Evolutionary conservation across 371 early-diverging fungal genomes (phyloP).

Genomic region (Mucor sp.): DNA sequence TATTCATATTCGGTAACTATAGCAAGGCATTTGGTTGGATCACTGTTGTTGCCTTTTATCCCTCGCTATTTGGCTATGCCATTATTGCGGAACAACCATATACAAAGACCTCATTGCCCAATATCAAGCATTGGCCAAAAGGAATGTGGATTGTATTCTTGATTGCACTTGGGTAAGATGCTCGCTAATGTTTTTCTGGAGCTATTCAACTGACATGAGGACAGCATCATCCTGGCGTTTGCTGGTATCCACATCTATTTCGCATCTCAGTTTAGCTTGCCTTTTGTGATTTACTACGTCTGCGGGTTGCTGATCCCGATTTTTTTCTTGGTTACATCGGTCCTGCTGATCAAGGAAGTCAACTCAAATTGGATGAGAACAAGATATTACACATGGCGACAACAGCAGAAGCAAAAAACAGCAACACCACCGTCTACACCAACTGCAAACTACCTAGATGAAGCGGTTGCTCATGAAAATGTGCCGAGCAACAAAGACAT

Average conservation of each 20-base stretch:
- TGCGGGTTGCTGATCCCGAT: conserved; percentile 59
- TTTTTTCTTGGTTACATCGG: conserved; percentile 42
- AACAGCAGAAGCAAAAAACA: not conserved
- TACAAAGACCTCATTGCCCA: conserved; percentile 70
- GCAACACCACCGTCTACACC: not conserved
- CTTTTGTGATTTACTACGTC: conserved; percentile 61
- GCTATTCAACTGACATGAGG: not conserved
- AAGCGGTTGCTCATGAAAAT: not conserved
- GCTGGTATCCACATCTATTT: conserved; percentile 64
- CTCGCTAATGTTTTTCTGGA: not conserved
- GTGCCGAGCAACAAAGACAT: not conserved
- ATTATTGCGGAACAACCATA: conserved; percentile 73
- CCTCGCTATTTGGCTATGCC: conserved; percentile 70
- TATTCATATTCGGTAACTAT: conserved; percentile 87
- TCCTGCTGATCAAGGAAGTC: conserved; percentile 48
- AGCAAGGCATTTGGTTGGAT: conserved; percentile 74
- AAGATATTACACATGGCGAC: not conserved
- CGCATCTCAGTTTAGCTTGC: conserved; percentile 32
- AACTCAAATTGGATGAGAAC: conserved; percentile 43
- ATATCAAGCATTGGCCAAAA: conserved; percentile 70
- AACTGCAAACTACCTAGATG: not conserved
- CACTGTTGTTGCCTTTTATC: conserved; percentile 70
- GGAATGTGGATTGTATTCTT: conserved; percentile 71
- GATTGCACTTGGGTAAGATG: conserved; percentile 49
- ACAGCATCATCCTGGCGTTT: conserved; percentile 55